Percentiles rank a stretch among this genome's conserved stretches.
These are phyloP conservation scores for Rutstroemia sp. DNA, from an alignment of 2,329 filamentous ascomycete genomes.

Conservation along the genomic window DNA sequence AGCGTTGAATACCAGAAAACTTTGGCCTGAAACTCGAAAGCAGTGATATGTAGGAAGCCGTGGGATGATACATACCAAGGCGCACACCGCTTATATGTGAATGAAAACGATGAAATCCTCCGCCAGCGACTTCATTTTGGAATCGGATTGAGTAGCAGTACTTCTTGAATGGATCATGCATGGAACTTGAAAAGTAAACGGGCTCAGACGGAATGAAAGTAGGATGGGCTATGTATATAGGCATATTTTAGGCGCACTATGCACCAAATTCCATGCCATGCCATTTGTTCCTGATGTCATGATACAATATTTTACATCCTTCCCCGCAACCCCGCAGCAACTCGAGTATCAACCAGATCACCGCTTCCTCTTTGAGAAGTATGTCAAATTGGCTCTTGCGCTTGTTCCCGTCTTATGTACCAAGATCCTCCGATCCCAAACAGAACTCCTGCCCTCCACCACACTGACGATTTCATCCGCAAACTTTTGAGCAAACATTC, in stretches of 20 bases:
- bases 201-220: too few relatives aligned
- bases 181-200: too few relatives aligned
- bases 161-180: too few relatives aligned
- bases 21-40: too few relatives aligned
- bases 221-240: too few relatives aligned
- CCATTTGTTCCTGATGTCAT: neutral
- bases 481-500: constrained; percentile 68
- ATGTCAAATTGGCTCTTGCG: constrained; percentile 63
- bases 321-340: neutral
- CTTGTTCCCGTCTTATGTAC: constrained; percentile 78
- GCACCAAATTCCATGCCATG: neutral
- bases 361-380: constrained; percentile 24
- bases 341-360: neutral
- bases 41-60: too few relatives aligned
- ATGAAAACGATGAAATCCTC: too few relatives aligned
- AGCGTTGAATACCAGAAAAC: too few relatives aligned
- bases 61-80: too few relatives aligned
- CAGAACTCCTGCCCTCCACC: constrained; percentile 73
- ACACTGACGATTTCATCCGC: constrained; percentile 83
- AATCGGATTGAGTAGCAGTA: too few relatives aligned
- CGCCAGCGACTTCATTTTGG: too few relatives aligned
- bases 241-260: too few relatives aligned
- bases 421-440: constrained; percentile 74
- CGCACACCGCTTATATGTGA: neutral
- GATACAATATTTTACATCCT: neutral